These are phyloP conservation scores for Pseudogymnoascus sp. DNA, from an alignment of 2,329 filamentous ascomycete genomes.

Conservation along the genomic window DNA sequence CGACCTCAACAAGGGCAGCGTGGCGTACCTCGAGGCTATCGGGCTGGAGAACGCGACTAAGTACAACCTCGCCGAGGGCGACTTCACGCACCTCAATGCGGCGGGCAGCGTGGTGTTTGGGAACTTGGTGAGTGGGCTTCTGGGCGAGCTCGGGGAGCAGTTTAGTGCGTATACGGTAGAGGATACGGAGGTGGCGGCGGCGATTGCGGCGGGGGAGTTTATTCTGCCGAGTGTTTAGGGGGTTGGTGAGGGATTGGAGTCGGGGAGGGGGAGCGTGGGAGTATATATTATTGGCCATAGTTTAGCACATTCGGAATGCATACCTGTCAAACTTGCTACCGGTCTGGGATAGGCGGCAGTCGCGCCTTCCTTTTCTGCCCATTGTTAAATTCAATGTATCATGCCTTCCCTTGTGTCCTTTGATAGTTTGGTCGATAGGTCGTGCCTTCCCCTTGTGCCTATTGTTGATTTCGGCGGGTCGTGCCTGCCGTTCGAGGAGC, in stretches of 20 bases:
- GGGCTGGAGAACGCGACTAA: conserved; percentile 30
- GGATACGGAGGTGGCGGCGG: conserved; percentile 13
- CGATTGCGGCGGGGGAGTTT: conserved; percentile 12
- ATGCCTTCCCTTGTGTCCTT: background rate
- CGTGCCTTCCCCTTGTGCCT: background rate
- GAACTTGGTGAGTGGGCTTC: conserved; percentile 30
- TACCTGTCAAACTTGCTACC: background rate
- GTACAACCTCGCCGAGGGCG: conserved; percentile 34
- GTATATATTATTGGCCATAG: background rate
- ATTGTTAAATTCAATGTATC: no score
- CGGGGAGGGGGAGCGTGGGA: background rate
- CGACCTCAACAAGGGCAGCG: conserved; percentile 34
- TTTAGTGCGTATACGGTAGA: background rate
- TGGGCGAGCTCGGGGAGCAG: background rate
- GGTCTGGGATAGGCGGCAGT: background rate
- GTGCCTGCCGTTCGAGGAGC: background rate
- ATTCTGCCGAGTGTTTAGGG: conserved; percentile 9
- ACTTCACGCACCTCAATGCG: conserved; percentile 38
- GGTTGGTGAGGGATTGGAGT: background rate
- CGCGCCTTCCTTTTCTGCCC: background rate
- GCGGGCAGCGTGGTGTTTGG: conserved; percentile 36
- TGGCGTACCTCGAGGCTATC: conserved; percentile 35
- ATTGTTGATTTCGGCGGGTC: background rate
- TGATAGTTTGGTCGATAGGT: background rate
- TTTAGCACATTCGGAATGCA: background rate